phyloP scores from a whole-genome alignment of 371 early-diverging fungal species.

The Vairimorpha ceranae region DNA sequence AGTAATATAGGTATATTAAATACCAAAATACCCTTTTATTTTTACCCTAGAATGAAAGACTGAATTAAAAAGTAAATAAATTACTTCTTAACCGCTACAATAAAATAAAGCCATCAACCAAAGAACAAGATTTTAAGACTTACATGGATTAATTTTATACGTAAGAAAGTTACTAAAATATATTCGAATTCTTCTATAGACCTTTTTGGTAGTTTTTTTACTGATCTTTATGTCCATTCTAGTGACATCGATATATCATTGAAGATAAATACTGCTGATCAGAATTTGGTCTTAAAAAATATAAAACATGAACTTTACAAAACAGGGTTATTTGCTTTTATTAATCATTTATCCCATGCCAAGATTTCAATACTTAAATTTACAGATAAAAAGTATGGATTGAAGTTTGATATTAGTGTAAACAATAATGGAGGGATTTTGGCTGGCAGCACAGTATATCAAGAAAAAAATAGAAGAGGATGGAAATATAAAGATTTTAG shows the following conservation, averaged over 20 bases:
- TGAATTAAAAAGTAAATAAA: constrained; percentile 1
- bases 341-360: constrained; percentile 42
- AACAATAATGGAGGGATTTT: constrained; percentile 68
- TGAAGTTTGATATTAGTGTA: constrained; percentile 74
- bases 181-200: constrained; percentile 23
- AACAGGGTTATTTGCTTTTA: neutral
- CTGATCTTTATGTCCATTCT: constrained; percentile 26
- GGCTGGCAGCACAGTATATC: constrained; percentile 65
- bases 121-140: constrained; percentile 5
- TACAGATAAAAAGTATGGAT: constrained; percentile 67
- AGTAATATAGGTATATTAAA: too few relatives aligned
- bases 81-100: constrained; percentile 22
- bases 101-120: constrained; percentile 18
- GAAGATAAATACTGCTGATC: neutral
- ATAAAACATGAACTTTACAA: constrained; percentile 19
- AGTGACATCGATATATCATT: constrained; percentile 56
- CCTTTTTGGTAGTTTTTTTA: constrained; percentile 43
- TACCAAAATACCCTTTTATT: neutral
- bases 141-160: constrained; percentile 20
- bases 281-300: constrained; percentile 33
- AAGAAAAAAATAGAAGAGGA: constrained; percentile 65
- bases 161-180: constrained; percentile 15
- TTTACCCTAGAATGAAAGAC: neutral
- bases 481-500: constrained; percentile 66
- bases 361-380: constrained; percentile 84